Evolutionary conservation across 106 monocot species (phyloP), one percentile per base, ranked within the genome.

Genomic region (Allium fistulosum): DNA sequence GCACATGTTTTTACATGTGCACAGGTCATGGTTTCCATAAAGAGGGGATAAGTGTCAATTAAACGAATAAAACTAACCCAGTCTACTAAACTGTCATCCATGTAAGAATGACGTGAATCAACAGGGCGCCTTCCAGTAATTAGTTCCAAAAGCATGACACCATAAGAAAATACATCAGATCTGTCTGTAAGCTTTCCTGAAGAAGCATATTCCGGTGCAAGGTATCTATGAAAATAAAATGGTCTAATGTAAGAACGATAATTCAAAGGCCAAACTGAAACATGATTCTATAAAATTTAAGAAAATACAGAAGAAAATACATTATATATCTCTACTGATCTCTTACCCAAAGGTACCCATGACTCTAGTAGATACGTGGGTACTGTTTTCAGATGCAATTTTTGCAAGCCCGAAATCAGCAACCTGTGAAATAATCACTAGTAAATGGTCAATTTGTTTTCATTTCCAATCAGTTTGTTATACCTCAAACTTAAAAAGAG

Each of bases 291-390:
- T 55, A 12, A 53, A 55, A 11, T 6, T 18, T 59, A 59, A 15
- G 9, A 9, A 17, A 0, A 59, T 17, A 15, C 6, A 10, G 5
- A 16, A 16, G 8, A 22, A 9, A 59, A 59, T 10, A 15, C 14
- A 59, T 9, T 22, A 59, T 37, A 37, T 37, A 37, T 37, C 59
- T 17, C 26, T 12, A 66, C 46, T 37, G 16, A 50, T 15, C 17
- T 63, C 70, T 78, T 58, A 88, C 92, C 93, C 93, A 49, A 93
- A 89, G 17, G 93, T 93, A 17, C 93, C 93, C 93, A 93, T 93
- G 17, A 93, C 83, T 17, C 93, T 83, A n/a, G 93, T 93, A 0
- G 93, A 93, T 50, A 93, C 86, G 65, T 93, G 93, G 10, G 93
- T 93, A 77, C 82, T 71, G 28, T 83, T 93, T 70, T 93, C 93